These are phyloP conservation scores for Hura crepitans DNA, from an alignment of 441 rosid genomes.

Conservation along the genomic window DNA sequence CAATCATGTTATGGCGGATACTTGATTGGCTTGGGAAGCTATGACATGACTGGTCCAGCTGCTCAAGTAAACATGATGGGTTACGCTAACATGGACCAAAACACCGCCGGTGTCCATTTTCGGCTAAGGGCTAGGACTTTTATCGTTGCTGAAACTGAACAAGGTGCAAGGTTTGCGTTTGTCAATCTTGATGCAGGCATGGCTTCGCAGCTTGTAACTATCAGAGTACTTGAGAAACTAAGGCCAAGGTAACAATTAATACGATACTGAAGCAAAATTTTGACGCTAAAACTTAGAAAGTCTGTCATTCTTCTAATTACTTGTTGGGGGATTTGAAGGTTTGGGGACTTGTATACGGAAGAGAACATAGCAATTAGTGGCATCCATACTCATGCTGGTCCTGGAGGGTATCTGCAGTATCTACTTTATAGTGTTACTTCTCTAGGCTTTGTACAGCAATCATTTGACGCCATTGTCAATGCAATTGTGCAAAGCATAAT, in stretches of 20 bases:
- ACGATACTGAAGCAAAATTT: not conserved
- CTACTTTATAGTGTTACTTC: constrained; percentile 44
- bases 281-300: too few species aligned
- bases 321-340: constrained; percentile 27
- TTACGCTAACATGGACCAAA: constrained; percentile 50
- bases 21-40: constrained; percentile 55
- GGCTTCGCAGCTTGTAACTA: constrained; percentile 61
- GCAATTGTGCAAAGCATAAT: constrained; percentile 47
- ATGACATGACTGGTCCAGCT: constrained; percentile 59
- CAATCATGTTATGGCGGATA: constrained; percentile 26
- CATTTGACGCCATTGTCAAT: constrained; percentile 47
- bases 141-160: constrained; percentile 40
- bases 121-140: constrained; percentile 55
- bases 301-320: not conserved
- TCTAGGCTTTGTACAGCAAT: constrained; percentile 49
- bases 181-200: constrained; percentile 63
- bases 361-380: constrained; percentile 57
- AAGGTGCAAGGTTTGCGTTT: constrained; percentile 47
- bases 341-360: constrained; percentile 45
- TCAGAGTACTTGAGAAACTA: constrained; percentile 43
- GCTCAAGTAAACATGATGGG: constrained; percentile 62
- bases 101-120: constrained; percentile 54
- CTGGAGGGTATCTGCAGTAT: constrained; percentile 60
- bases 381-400: constrained; percentile 61
- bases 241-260: constrained; percentile 37